phyloP scores from a whole-genome alignment of 1,284 basidiomycete species.

The Melampsora larici-populina region DNA sequence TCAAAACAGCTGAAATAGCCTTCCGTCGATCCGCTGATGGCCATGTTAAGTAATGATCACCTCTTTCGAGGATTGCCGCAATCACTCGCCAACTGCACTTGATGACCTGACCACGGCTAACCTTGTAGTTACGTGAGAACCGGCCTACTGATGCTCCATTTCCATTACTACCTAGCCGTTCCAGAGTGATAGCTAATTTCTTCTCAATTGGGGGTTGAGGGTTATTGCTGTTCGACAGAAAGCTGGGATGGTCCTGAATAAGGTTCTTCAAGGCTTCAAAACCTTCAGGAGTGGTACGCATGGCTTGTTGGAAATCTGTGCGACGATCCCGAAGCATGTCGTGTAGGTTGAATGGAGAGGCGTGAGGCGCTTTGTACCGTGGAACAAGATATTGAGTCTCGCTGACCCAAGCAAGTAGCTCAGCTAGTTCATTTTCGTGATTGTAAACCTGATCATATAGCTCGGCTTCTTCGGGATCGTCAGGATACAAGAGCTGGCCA shows the following conservation, averaged over 20 bases:
- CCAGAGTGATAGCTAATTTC: constrained; percentile 10
- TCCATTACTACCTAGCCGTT: too few relatives aligned
- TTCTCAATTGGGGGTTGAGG: constrained; percentile 1
- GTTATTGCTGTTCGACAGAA: not conserved
- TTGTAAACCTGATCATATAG: not conserved
- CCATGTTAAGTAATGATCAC: not conserved
- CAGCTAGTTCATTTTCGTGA: not conserved
- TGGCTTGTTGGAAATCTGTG: constrained; percentile 10
- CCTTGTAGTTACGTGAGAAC: not conserved
- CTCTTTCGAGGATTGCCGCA: not conserved
- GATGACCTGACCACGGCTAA: constrained; percentile 3
- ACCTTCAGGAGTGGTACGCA: not conserved
- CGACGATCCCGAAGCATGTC: not conserved
- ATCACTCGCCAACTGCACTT: not conserved
- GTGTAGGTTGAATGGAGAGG: not conserved
- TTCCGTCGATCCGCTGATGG: not conserved
- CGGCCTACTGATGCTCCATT: constrained; percentile 20
- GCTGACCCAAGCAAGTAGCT: not conserved
- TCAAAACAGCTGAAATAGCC: not conserved
- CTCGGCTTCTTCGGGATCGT: too few relatives aligned
- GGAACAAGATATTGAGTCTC: not conserved
- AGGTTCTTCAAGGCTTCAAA: not conserved
- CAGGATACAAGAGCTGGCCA: too few relatives aligned
- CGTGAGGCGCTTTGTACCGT: not conserved
- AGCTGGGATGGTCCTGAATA: not conserved